phyloP scores from a whole-genome alignment of 345 rosid genomes.

The Eucalyptus pauciflora region DNA sequence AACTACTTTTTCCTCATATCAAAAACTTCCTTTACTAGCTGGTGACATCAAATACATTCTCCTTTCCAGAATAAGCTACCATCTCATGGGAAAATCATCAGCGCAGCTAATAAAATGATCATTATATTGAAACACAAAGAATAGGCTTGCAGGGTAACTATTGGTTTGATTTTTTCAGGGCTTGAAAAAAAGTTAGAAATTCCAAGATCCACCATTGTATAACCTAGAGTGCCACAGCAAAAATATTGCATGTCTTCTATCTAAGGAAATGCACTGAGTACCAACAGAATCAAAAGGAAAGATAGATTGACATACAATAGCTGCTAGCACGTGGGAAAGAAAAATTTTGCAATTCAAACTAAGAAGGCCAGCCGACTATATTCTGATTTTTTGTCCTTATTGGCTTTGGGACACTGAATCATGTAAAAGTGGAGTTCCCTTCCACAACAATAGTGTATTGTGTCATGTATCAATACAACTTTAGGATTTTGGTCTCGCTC shows the following conservation, averaged over 20 bases:
- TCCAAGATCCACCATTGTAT: not conserved
- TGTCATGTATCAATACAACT: not conserved
- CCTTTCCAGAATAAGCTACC: not conserved
- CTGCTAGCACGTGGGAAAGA: not conserved
- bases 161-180: not conserved
- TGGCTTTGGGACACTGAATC: not conserved
- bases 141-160: not conserved
- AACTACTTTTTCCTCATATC: not conserved
- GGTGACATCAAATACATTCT: not conserved
- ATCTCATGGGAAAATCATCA: not conserved
- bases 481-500: not conserved
- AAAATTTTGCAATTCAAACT: not conserved
- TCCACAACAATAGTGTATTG: not conserved
- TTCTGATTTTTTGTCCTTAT: not conserved
- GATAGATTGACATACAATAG: not conserved
- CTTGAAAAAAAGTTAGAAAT: not conserved
- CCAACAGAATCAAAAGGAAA: not conserved
- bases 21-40: not conserved
- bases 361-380: not conserved
- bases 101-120: not conserved
- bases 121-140: not conserved
- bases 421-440: not conserved
- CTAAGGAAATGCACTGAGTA: not conserved
- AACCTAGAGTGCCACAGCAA: not conserved
- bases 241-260: not conserved